Conservation (phyloP, 148 eudicot species). For the Diospyros lotus region DNA sequence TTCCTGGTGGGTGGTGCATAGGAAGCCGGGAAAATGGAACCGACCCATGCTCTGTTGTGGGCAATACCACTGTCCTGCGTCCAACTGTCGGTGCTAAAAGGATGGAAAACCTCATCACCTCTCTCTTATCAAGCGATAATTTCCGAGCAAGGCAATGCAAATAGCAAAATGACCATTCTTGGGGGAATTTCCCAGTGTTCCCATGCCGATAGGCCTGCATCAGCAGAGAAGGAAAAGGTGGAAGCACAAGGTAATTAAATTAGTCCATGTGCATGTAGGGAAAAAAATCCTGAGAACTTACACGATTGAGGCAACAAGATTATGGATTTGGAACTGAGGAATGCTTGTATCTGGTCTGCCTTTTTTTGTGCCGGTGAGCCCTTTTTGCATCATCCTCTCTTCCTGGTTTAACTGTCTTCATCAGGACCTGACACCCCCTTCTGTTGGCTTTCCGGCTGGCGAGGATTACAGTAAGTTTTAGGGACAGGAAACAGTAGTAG, state of each 20-base stretch:
- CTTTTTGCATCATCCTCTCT: neutral
- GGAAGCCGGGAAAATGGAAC: constrained; percentile 44
- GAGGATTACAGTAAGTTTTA: neutral
- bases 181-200: neutral
- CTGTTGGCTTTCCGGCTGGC: neutral
- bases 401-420: neutral
- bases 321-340: neutral
- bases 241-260: neutral
- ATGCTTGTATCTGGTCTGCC: neutral
- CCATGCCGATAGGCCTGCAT: neutral
- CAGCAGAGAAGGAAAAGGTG: neutral
- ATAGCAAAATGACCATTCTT: constrained; percentile 7
- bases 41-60: constrained; percentile 43
- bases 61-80: constrained; percentile 31
- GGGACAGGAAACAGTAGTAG: neutral
- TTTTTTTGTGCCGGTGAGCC: neutral
- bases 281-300: neutral
- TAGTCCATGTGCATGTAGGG: neutral
- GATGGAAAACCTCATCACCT: constrained; percentile 30
- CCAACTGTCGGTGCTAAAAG: constrained; percentile 48
- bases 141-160: constrained; percentile 40
- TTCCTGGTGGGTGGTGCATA: constrained; percentile 59
- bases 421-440: neutral
- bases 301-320: neutral
- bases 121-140: constrained; percentile 31